These are phyloP conservation scores for Phellinidium pouzarii DNA, from an alignment of 1,284 basidiomycete species.

Conservation along the genomic window DNA sequence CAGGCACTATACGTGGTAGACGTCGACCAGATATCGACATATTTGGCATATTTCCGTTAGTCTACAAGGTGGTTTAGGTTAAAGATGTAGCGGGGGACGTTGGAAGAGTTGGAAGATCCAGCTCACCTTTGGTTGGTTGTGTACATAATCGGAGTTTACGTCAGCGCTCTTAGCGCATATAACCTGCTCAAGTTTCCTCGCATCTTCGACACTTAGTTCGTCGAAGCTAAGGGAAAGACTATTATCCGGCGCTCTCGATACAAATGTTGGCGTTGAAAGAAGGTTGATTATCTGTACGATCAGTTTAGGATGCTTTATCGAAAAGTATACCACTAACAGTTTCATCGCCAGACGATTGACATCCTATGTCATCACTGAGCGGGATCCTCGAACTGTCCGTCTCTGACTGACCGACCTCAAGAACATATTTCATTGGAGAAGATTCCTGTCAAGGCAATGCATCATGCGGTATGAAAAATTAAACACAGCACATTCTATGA, in stretches of 20 bases:
- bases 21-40: not conserved
- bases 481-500: too few species aligned
- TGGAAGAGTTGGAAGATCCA: not conserved
- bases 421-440: not conserved
- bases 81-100: not conserved
- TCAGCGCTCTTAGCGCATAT: not conserved
- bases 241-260: not conserved
- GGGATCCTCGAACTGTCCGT: too few species aligned
- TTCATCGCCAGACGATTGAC: not conserved
- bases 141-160: not conserved
- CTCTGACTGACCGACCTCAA: too few species aligned
- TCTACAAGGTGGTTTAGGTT: not conserved
- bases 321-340: not conserved
- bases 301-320: not conserved
- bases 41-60: not conserved
- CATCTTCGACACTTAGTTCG: not conserved
- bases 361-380: too few species aligned
- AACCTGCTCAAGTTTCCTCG: not conserved
- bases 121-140: not conserved
- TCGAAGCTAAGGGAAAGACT: not conserved
- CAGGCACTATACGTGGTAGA: not conserved
- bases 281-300: not conserved
- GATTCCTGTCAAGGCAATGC: too few species aligned
- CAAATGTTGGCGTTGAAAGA: not conserved
- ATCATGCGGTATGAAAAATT: too few species aligned